Conservation (phyloP, 768 basidiomycete genomes). For the Steccherinum ochraceum region DNA sequence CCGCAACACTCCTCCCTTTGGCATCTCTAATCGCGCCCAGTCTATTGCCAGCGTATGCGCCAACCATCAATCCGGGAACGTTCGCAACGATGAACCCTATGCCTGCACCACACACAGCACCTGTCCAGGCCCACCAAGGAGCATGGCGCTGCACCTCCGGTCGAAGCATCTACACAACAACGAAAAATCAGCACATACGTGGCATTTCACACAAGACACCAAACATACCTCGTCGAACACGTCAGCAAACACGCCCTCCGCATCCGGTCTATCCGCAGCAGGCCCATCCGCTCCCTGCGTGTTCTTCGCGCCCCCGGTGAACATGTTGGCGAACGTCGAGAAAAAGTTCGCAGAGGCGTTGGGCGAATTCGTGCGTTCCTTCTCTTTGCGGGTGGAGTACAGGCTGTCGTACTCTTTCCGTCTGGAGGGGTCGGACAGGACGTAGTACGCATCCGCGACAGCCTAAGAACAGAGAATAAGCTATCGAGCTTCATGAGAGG, state of each 20-base stretch:
- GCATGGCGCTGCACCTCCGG: constrained; percentile 71
- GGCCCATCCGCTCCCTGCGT: constrained; percentile 27
- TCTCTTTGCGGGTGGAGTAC: constrained; percentile 45
- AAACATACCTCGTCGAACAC: constrained; percentile 81
- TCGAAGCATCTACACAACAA: constrained; percentile 71
- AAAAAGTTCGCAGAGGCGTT: constrained; percentile 72
- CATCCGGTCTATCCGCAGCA: constrained; percentile 51
- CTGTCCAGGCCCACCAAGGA: constrained; percentile 73
- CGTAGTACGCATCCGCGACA: constrained; percentile 92
- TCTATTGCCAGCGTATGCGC: constrained; percentile 84
- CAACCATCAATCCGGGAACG: constrained; percentile 79
- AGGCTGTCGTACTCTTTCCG: constrained; percentile 68
- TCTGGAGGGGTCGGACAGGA: constrained; percentile 73
- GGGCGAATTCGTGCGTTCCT: constrained; percentile 56
- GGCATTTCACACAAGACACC: no score
- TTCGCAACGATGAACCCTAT: constrained; percentile 55
- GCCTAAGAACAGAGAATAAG: constrained; percentile 36
- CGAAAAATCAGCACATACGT: neutral
- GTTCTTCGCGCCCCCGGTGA: constrained; percentile 36
- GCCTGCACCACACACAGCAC: constrained; percentile 64
- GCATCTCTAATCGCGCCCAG: constrained; percentile 89
- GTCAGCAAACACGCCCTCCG: constrained; percentile 80
- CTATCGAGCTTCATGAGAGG: neutral
- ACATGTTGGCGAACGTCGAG: constrained; percentile 66
- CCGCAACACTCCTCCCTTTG: constrained; percentile 89